A percentile compares a stretch with the other conserved stretches of the same genome.
Conservation (phyloP, 805 yeast species). For the Yueomyces sp. region DNA sequence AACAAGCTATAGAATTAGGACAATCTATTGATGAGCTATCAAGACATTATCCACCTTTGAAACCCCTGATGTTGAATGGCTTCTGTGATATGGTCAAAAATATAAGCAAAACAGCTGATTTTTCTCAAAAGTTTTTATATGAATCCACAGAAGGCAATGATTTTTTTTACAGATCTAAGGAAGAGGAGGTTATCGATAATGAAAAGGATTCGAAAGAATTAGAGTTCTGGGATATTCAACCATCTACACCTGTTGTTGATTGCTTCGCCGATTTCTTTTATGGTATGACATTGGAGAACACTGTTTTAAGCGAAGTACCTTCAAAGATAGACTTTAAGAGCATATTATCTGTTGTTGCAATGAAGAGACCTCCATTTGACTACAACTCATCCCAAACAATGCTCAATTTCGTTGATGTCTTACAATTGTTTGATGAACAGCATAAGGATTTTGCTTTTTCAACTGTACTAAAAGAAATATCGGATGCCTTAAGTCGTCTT, state of each 20-base stretch:
- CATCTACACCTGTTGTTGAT: slow-evolving; percentile 35
- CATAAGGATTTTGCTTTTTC: slow-evolving; percentile 35
- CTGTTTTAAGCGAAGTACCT: slow-evolving; percentile 31
- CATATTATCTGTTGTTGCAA: slow-evolving; percentile 35
- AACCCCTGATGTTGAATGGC: slow-evolving; percentile 41
- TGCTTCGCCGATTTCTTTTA: slow-evolving; percentile 34
- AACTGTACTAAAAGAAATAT: slow-evolving; percentile 23
- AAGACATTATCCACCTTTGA: slow-evolving; percentile 68
- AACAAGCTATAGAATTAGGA: slow-evolving; percentile 45
- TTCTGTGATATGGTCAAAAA: slow-evolving; percentile 32
- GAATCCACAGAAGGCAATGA: slow-evolving; percentile 25
- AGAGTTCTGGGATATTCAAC: slow-evolving; percentile 39
- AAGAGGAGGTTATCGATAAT: slow-evolving; percentile 29
- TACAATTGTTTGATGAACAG: slow-evolving; percentile 45
- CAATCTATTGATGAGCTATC: slow-evolving; percentile 64
- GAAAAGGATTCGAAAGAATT: slow-evolving; percentile 32
- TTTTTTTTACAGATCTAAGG: slow-evolving; percentile 28
- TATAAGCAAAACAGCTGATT: slow-evolving; percentile 29
- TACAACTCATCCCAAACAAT: slow-evolving; percentile 41
- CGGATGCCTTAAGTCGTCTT: slow-evolving; percentile 20
- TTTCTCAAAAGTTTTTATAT: slow-evolving; percentile 33
- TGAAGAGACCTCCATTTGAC: slow-evolving; percentile 49
- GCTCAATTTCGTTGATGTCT: slow-evolving; percentile 37
- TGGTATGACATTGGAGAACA: slow-evolving; percentile 38
- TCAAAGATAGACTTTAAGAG: slow-evolving; percentile 28